Conservation (phyloP, 164 flowering plant species). For the grape (Vitis vinifera) region DNA sequence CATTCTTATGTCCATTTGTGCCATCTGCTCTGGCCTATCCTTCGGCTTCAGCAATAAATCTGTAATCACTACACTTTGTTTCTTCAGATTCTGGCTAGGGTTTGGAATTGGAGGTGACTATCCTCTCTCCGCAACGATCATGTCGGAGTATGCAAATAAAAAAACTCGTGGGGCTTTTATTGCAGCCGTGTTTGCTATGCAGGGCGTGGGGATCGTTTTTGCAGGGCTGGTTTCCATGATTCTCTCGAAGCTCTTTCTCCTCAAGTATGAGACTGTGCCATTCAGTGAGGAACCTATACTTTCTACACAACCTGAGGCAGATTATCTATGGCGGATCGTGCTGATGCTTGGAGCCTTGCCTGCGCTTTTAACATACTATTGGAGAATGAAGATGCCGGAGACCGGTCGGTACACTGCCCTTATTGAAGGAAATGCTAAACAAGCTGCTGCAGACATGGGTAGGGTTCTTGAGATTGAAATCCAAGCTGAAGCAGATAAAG, state of each 20-base stretch:
- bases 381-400: slow-evolving; percentile 64
- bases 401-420: slow-evolving; percentile 55
- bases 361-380: slow-evolving; percentile 42
- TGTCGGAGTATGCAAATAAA: slow-evolving; percentile 56
- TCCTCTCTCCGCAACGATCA: slow-evolving; percentile 58
- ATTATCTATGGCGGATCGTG: slow-evolving; percentile 45
- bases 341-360: slow-evolving; percentile 54
- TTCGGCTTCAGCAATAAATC: slow-evolving; percentile 31
- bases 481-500: slow-evolving; percentile 38
- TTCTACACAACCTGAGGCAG: slow-evolving; percentile 46
- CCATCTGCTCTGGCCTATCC: slow-evolving; percentile 54
- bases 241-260: slow-evolving; percentile 35
- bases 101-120: slow-evolving; percentile 57
- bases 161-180: slow-evolving; percentile 53
- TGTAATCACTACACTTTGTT: slow-evolving; percentile 50
- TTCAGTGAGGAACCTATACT: not conserved
- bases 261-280: slow-evolving; percentile 3
- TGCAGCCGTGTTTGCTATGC: slow-evolving; percentile 62
- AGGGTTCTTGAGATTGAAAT: slow-evolving; percentile 47
- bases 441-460: slow-evolving; percentile 54
- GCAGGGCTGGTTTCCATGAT: slow-evolving; percentile 54
- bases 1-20: slow-evolving; percentile 52
- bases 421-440: slow-evolving; percentile 50
- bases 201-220: slow-evolving; percentile 57
- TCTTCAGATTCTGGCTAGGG: slow-evolving; percentile 69